Base-by-base conservation (phyloP, 257 asterid genomes). In the Cynanchum wilfordii region DNA sequence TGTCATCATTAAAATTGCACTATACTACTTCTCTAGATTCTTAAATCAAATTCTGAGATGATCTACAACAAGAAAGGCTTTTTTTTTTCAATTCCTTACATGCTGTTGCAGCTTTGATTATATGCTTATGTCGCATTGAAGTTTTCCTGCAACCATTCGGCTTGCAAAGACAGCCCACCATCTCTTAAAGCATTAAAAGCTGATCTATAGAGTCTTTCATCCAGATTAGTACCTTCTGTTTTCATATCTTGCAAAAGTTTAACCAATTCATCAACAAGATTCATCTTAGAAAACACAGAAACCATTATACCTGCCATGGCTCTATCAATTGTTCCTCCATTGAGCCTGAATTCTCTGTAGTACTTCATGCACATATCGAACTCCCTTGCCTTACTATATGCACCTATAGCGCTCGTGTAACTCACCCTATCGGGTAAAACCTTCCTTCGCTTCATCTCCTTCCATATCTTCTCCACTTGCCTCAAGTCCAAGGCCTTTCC, bases 271-370 rank as follows among this genome's bases (percentile, higher is more conserved):
- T 89, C 89, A 0, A 88, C 86, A 49, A 85, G 76, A 47, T 89
- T 94, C 83, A 79, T 85, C 78, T 94, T 94, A 11, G 97, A 88
- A 50, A 89, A 87, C 9, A 94, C 93, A 5, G 91, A 83, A 11
- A 94, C 93, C 96, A 91, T 91, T 13, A 89, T 83, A 10, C 97
- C 97, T 5, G 93, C 97, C 97, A 94, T 82, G 7, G 96, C 96
- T 78, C 77, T 79, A 30, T 94, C 97, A 3, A 89, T 66, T 57
- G 77, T 69, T 38, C 87, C 97, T 1, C 97, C 97, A 0, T 80
- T 86, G 1, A 79, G 58, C 83, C 81, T 91, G 60, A 88, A 94
- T 80, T 91, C 96, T 69, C 78, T 79, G 22, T 81, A 91, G 54
- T 81, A 87, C 24, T 62, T 83, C 54, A 83, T 60, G 51, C 97